Base-by-base conservation (phyloP, 1,139 yeast species). In the Kodamaea sp. region DNA sequence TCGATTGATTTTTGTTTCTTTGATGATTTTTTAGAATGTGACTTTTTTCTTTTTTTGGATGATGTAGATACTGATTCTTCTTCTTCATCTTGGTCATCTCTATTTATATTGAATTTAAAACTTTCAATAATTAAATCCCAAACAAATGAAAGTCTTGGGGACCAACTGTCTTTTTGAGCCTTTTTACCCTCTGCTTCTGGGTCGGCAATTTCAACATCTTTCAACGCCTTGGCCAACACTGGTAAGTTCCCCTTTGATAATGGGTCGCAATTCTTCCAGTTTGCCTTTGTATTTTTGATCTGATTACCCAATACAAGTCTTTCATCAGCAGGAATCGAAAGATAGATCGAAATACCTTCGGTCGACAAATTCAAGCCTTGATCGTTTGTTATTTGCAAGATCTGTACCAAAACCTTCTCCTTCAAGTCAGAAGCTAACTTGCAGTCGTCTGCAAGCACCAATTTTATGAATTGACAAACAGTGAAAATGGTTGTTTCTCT, bases 401-500 rank as follows among this genome's bases (percentile, higher is more conserved):
- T 51, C 23, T 62, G 49, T 10, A 51, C 43, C 7, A 69, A 50
- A 6, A 70, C 63, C 4, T 52, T 48, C 7, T 49, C 37, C 28
- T 45, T 44, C 22, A 56, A 46, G 2, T 45, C 44, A 0, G 57
- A 49, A n/a, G 55, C 41, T 9, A 70, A 48, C 29, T 59, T 49
- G 32, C 35, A 44, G 36, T 27, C 27, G 7, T 42, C 44, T 2
- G 20, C 29, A 10, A 42, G 36, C 24, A 50, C 30, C 24, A 38
- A 42, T 20, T 43, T 41, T 7, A 70, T 50, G 36, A 84, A 70
- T 39, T 78, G 81, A 48, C 77, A 78, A 36, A 90, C 66, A 1
- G 95, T 82, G 54, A 73, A 85, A 48, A 86, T 70, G 32, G 89
- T 74, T 5, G 95, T 79, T 61, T 90, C 97, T 44, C 95, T 69